Evolutionary conservation across 2,329 filamentous ascomycete genomes (phyloP), one percentile per base, ranked within the genome.

Genomic region (Colletotrichum trifolii): DNA sequence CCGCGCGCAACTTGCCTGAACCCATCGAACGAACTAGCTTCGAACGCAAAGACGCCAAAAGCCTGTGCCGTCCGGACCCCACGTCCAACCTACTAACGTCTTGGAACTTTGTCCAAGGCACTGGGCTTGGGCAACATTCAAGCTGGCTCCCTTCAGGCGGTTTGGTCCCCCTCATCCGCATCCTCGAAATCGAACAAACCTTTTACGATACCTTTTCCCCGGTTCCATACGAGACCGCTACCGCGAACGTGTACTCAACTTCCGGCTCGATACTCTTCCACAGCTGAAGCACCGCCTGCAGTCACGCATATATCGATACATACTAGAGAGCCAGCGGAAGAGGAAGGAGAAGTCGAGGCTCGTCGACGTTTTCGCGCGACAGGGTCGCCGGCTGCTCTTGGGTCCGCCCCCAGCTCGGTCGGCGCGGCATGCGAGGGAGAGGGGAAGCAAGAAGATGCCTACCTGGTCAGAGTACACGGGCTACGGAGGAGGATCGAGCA

Each of bases 231-330:
- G 86, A 74, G 83, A 86, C 67, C 86, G 84, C 70, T 89, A 89
- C 71, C 88, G 87, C 74, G 86, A 89, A 65, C 87, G 85, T 67
- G 82, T 96, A 58, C 84, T 89, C 71, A 82, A 84, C 69, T 88
- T 97, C 75, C 91, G 88, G 68, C 87, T 93, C 84, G 88, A 94
- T 71, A 92, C 87, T 6, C 77, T 97, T 33, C 92, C 93, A 11
- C 81, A 83, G 54, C 85, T 92, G 71, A 91, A 90, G 72, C 87
- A 90, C 74, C 83, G 85, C 57, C 79, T 92, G 8, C 93, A 97
- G 78, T 89, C 89, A 42, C 87, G 89, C 60, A 88, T 97, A 69
- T 96, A 96, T 74, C 85, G 85, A 49, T 92, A 90, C 68, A 83
- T 96, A 61, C 80, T 94, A 67, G 82, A 84, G 70, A 86, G 87